Conservation (phyloP, 257 asterid genomes). For the Marsdenia floribunda region DNA sequence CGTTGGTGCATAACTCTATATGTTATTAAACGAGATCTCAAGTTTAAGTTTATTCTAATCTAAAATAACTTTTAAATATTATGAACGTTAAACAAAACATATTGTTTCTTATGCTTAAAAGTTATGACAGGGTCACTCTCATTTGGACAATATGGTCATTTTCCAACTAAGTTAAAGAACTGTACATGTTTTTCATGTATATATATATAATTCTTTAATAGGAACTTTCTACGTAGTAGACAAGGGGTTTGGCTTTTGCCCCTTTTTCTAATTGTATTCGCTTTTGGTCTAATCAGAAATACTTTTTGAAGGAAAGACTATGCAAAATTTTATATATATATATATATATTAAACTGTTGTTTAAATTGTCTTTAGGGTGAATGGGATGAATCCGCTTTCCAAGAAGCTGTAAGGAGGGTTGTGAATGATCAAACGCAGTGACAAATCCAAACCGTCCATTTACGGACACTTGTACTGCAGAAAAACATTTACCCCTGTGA, state of each 20-base stretch:
- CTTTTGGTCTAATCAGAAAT: slow-evolving; percentile 5
- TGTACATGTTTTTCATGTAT: neutral
- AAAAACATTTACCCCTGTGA: neutral
- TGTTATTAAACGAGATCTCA: too few species aligned
- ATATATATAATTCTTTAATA: neutral
- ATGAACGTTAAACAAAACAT: too few species aligned
- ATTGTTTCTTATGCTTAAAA: too few species aligned
- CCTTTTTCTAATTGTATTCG: neutral
- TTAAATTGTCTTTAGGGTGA: slow-evolving; percentile 35
- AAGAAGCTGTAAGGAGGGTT: slow-evolving; percentile 51
- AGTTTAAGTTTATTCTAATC: too few species aligned
- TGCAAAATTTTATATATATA: neutral
- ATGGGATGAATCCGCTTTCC: slow-evolving; percentile 66
- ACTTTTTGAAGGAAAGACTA: neutral
- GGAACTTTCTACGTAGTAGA: neutral
- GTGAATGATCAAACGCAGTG: slow-evolving; percentile 32
- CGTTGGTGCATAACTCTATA: too few species aligned
- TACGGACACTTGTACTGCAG: neutral
- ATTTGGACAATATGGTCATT: neutral
- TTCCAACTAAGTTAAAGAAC: neutral
- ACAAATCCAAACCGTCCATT: slow-evolving; percentile 3
- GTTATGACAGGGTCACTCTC: too few species aligned
- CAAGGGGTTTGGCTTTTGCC: neutral
- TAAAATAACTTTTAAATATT: too few species aligned
- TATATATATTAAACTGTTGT: neutral